These are phyloP conservation scores for Lactarius vividus DNA, from an alignment of 768 basidiomycete genomes.

Conservation along the genomic window DNA sequence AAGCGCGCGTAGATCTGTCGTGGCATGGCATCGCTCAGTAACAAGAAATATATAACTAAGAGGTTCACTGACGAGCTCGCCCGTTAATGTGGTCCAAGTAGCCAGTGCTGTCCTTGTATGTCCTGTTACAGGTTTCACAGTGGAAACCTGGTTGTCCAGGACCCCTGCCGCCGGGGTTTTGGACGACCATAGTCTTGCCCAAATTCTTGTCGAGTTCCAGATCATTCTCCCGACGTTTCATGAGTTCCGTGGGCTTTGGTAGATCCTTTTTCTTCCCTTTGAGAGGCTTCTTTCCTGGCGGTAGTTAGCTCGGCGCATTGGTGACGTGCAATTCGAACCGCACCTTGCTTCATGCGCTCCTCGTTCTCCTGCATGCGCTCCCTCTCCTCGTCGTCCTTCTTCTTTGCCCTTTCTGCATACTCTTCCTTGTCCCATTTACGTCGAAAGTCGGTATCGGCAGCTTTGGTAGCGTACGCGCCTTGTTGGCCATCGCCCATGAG, in stretches of 20 bases:
- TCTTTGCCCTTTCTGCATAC: constrained; percentile 41
- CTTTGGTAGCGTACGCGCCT: constrained; percentile 28
- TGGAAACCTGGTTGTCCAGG: constrained; percentile 92
- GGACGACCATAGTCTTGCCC: constrained; percentile 92
- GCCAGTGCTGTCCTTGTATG: constrained; percentile 89
- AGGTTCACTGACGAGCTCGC: constrained; percentile 69
- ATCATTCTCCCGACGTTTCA: constrained; percentile 82
- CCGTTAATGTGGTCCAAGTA: constrained; percentile 97
- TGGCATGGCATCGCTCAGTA: constrained; percentile 1
- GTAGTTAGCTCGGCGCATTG: constrained; percentile 1
- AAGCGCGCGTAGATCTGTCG: constrained; percentile 79
- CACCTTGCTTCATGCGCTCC: constrained; percentile 75
- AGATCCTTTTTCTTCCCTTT: constrained; percentile 70
- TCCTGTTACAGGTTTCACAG: constrained; percentile 88
- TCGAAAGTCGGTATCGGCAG: constrained; percentile 33
- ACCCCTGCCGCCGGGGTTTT: constrained; percentile 75
- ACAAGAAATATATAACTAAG: constrained; percentile 3
- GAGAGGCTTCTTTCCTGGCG: constrained; percentile 76
- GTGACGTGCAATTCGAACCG: constrained; percentile 11
- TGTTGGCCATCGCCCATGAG: constrained; percentile 28
- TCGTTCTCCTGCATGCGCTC: constrained; percentile 40
- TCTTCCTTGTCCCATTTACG: constrained; percentile 50
- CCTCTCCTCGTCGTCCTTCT: constrained; percentile 39
- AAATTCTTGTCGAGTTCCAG: constrained; percentile 95
- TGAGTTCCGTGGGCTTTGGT: constrained; percentile 90